Conservation (phyloP, 331 rosid species). For the Rhamnella rubrinervis region DNA sequence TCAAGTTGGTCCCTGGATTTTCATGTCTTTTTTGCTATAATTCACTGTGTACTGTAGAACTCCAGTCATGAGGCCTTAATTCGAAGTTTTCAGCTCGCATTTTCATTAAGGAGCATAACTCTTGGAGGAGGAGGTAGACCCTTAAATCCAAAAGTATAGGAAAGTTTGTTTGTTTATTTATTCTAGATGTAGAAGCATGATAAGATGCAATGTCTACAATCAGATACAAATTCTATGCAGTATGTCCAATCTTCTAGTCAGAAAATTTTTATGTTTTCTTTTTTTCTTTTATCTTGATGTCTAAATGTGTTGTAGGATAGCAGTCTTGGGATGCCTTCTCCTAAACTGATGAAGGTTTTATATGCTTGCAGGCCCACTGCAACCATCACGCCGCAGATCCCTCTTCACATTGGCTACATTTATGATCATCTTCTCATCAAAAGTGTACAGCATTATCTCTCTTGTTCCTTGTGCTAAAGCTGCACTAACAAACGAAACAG, state of each 20-base stretch:
- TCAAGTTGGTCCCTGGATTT: neutral
- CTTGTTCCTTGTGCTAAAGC: constrained; percentile 38
- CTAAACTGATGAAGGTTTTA: neutral
- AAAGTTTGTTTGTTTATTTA: neutral
- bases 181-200: neutral
- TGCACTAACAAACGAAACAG: constrained; percentile 39
- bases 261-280: neutral
- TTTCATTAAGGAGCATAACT: constrained; percentile 29
- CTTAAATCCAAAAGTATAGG: neutral
- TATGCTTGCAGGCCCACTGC: constrained; percentile 31
- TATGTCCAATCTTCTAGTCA: neutral
- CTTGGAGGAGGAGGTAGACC: constrained; percentile 22
- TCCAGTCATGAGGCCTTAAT: constrained; percentile 26
- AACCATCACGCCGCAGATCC: constrained; percentile 38
- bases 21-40: neutral
- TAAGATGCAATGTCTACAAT: neutral
- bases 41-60: constrained; percentile 17
- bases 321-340: neutral
- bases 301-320: neutral
- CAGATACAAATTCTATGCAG: neutral
- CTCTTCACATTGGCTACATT: constrained; percentile 44
- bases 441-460: constrained; percentile 34
- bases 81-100: constrained; percentile 31
- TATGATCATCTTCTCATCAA: constrained; percentile 42
- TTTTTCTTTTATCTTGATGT: neutral